These are phyloP conservation scores for Striga asiatica DNA, from an alignment of 257 asterid genomes.

Conservation along the genomic window DNA sequence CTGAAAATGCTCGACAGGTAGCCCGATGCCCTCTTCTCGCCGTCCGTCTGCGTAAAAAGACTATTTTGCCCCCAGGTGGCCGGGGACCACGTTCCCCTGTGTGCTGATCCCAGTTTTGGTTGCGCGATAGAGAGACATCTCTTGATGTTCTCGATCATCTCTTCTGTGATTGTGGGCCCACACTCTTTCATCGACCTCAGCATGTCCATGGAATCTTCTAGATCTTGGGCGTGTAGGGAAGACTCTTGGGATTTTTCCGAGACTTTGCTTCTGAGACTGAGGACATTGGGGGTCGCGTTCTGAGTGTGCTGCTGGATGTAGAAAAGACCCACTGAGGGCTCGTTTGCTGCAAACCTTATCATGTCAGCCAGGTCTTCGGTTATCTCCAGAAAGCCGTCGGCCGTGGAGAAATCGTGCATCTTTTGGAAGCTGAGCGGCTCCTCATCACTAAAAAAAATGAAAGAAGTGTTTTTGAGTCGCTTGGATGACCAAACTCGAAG, in stretches of 20 bases:
- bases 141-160: conserved; percentile 65
- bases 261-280: conserved; percentile 50
- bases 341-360: conserved; percentile 83
- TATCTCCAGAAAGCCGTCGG: conserved; percentile 81
- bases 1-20: conserved; percentile 59
- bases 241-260: conserved; percentile 50
- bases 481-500: not conserved
- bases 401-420: conserved; percentile 76
- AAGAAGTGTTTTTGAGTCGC: not conserved
- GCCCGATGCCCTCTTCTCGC: conserved; percentile 33
- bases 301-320: conserved; percentile 78
- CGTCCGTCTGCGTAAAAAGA: conserved; percentile 21
- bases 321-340: conserved; percentile 95
- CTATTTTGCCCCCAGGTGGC: conserved; percentile 50
- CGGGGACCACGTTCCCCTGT: conserved; percentile 63
- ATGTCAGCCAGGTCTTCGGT: conserved; percentile 64
- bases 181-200: conserved; percentile 74
- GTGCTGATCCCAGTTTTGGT: conserved; percentile 52
- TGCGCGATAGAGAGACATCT: conserved; percentile 53
- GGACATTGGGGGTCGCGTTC: conserved; percentile 66
- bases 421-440: conserved; percentile 55
- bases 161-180: conserved; percentile 65
- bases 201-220: conserved; percentile 66
- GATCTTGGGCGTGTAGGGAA: conserved; percentile 65
- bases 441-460: conserved; percentile 49